Evolutionary conservation across 257 asterid genomes (phyloP).

Genomic region (Solanum clarkiae): DNA sequence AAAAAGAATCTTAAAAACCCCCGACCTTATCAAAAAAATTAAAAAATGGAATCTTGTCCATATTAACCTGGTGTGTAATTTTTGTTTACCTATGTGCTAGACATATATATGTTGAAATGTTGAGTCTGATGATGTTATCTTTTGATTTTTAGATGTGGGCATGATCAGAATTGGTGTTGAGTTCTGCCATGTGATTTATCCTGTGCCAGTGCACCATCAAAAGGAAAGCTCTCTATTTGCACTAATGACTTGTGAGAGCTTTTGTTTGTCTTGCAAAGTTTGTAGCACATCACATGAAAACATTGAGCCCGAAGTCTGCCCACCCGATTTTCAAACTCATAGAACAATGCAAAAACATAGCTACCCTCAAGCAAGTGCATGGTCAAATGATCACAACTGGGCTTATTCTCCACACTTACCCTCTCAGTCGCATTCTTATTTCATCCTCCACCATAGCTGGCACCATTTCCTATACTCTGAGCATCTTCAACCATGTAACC

Average conservation of each 20-base stretch:
- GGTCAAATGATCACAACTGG: conserved; percentile 58
- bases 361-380: conserved; percentile 39
- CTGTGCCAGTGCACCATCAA: background rate
- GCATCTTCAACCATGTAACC: conserved; percentile 28
- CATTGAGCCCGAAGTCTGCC: conserved; percentile 25
- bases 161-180: background rate
- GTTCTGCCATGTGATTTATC: background rate
- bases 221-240: background rate
- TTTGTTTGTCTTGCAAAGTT: background rate
- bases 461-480: conserved; percentile 34
- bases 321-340: conserved; percentile 42
- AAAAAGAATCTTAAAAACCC: background rate
- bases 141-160: background rate
- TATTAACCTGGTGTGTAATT: background rate
- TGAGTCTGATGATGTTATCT: background rate
- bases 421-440: conserved; percentile 51
- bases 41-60: background rate
- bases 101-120: background rate
- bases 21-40: background rate
- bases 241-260: background rate
- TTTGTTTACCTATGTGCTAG: background rate
- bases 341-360: conserved; percentile 42
- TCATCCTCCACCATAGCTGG: conserved; percentile 34
- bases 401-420: conserved; percentile 55
- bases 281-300: conserved; percentile 16